phyloP scores from a whole-genome alignment of 2,329 filamentous ascomycete species.

The Pseudogymnoascus destructans region DNA sequence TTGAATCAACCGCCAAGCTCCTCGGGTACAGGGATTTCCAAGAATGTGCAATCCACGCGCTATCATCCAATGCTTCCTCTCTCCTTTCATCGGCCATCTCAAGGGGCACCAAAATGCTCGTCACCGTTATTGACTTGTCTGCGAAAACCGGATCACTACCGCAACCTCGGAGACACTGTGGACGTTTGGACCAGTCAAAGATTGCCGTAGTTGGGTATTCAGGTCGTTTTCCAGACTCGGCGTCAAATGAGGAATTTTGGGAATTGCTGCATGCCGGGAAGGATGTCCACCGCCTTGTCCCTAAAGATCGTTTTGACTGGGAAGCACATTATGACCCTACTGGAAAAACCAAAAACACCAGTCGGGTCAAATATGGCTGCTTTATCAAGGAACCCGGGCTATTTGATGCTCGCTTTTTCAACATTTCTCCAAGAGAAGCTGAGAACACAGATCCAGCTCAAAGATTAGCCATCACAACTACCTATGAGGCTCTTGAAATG shows the following conservation, averaged over 20 bases:
- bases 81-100: background rate
- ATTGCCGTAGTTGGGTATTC: conserved; percentile 75
- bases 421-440: conserved; percentile 69
- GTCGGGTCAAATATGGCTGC: conserved; percentile 59
- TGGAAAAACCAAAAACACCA: conserved; percentile 61
- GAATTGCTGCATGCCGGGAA: conserved; percentile 60
- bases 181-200: conserved; percentile 40
- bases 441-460: conserved; percentile 69
- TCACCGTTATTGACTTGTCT: conserved; percentile 1
- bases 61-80: background rate
- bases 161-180: background rate
- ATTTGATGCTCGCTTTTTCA: conserved; percentile 71
- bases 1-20: background rate
- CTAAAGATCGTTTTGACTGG: conserved; percentile 55
- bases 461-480: conserved; percentile 57
- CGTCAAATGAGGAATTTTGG: conserved; percentile 57
- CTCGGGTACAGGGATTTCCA: background rate
- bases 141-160: background rate
- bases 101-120: background rate
- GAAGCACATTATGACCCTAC: conserved; percentile 56
- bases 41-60: background rate
- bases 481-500: conserved; percentile 69
- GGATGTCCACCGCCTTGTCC: conserved; percentile 49
- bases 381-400: conserved; percentile 55
- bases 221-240: conserved; percentile 60